Conservation (phyloP, 2,329 filamentous ascomycete species). For the Neofusicoccum sp. region DNA sequence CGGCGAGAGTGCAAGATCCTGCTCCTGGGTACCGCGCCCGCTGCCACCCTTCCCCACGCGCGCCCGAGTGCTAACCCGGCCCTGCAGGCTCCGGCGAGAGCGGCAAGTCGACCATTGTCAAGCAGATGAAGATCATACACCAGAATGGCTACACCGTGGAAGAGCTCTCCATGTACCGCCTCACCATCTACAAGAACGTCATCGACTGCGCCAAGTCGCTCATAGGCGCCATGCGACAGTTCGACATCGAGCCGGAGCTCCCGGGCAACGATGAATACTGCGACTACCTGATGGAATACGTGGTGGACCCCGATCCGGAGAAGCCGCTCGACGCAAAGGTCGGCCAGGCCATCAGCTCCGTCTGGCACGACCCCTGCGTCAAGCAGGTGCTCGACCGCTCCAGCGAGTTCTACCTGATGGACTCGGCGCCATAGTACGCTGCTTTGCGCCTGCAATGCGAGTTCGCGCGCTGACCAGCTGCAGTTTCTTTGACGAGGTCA, state of each 20-base stretch:
- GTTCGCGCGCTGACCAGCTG: conserved; percentile 21
- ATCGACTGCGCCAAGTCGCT: conserved; percentile 95
- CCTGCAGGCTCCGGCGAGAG: conserved; percentile 87
- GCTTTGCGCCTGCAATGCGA: conserved; percentile 20
- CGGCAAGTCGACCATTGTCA: conserved; percentile 98
- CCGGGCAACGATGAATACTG: conserved; percentile 71
- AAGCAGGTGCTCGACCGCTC: conserved; percentile 85
- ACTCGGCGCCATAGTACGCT: conserved; percentile 93
- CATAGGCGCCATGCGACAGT: conserved; percentile 87
- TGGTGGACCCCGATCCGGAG: conserved; percentile 85
- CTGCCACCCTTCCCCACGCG: conserved; percentile 18
- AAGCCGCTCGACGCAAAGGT: conserved; percentile 78
- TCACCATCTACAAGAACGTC: conserved; percentile 97
- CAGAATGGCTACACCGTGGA: conserved; percentile 95
- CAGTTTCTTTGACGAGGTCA: conserved; percentile 94
- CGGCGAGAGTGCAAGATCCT: conserved; percentile 99
- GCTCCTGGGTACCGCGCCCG: conserved; percentile 67
- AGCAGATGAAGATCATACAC: conserved; percentile 99
- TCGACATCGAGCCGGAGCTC: conserved; percentile 75
- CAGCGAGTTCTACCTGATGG: conserved; percentile 99
- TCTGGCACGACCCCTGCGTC: conserved; percentile 89
- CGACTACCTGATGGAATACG: conserved; percentile 81
- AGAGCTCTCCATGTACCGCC: conserved; percentile 87
- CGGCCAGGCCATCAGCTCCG: conserved; percentile 74
- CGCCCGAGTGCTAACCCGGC: conserved; percentile 28